Evolutionary conservation across 352 stramenopile genomes (phyloP), one percentile per base, ranked within the genome.

Genomic region (Halophytophthora polymorphica): DNA sequence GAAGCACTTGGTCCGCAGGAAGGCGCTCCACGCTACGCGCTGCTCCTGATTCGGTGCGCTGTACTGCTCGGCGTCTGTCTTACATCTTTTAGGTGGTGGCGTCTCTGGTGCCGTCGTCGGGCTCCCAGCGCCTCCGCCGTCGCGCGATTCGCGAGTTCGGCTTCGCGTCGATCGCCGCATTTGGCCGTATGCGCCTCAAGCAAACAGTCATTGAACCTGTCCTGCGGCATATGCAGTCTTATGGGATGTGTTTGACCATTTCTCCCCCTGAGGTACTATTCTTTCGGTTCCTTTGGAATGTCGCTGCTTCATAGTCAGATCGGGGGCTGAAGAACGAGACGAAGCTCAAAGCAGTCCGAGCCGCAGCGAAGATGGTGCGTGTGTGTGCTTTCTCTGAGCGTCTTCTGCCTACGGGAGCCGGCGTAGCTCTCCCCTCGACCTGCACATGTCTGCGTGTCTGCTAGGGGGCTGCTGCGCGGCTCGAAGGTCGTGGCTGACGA

Each of bases 1-100:
- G 40, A 74, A 56, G 41, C 65, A 69, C 15, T 73, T 66, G 13
- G 58, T 59, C 43, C 58, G 48, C 49, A 88, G 41, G 46, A 78
- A 64, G 14, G 48, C 43, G 43, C 63, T 50, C 77, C 77, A 88
- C 23, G 61, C 58, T 23, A 37, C 19, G 8, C 43, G 31, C 23
- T 37, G 28, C 29, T 44, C 45, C 18, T 47, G 25, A 4, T 40
- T n/a, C 18, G 37, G 6, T 8, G 18, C 6, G n/a, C 22, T n/a
- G 25, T 34, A 12, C 29, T 6, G 22, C 1, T 22, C 2, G 13
- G 18, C 12, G 50, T 22, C 33, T 53, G 2, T 41, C 18, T 12
- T 13, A 35, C 6, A 22, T 2, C 41, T 61, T 66, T 31, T 50
- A n/a, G n/a, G n/a, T n/a, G n/a, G n/a, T n/a, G n/a, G n/a, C n/a